Base-by-base conservation (phyloP, 2,329 filamentous ascomycete genomes). In the Teratosphaeria pseudoeucalypti region DNA sequence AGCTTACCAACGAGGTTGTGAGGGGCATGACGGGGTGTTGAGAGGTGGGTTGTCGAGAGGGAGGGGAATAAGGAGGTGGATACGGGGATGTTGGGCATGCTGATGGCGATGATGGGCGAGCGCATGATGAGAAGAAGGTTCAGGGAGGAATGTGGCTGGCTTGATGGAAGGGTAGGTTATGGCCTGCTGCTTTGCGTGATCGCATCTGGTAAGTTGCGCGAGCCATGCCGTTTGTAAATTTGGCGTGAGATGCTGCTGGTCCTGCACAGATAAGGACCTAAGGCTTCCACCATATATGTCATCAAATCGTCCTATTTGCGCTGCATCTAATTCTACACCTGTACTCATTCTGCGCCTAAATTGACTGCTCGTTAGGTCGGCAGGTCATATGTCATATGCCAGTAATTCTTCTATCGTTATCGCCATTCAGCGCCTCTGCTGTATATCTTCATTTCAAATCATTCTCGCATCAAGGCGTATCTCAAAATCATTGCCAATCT, bases 1-100 rank as follows among this genome's bases (percentile, higher is more conserved):
- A 14, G 65, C 62, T 4, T 70, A 77, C 54, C 71, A 72, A 9
- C 68, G 63, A 43, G 72, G 47, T 77, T 23, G 71, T 78, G 54
- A 63, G 2, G 82, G 86, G 64, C 80, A 81, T 2, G 79, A 77
- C 34, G 81, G 80, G 0, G 64, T 81, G 3, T 74, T 86, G 7
- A 66, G 75, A 77, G 74, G 74, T 70, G 78, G 55, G 63, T 77
- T 14, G 56, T 27, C 2, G 57, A 57, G 12, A 19, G 39, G 27
- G 47, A 54, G 10, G 53, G 27, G 0, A 23, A 23, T 23, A 23
- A 23, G 23, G 58, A 61, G 34, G 61, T 66, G 16, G 65, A 66
- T 39, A 65, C 65, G 65, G 61, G 65, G 6, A 53, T 66, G 23
- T 54, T 66, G 34, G 56, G 57, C 49, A 52, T 4, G 43, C 12